Conservation (phyloP, 2,329 filamentous ascomycete genomes). For the Leptographium flavum region DNA sequence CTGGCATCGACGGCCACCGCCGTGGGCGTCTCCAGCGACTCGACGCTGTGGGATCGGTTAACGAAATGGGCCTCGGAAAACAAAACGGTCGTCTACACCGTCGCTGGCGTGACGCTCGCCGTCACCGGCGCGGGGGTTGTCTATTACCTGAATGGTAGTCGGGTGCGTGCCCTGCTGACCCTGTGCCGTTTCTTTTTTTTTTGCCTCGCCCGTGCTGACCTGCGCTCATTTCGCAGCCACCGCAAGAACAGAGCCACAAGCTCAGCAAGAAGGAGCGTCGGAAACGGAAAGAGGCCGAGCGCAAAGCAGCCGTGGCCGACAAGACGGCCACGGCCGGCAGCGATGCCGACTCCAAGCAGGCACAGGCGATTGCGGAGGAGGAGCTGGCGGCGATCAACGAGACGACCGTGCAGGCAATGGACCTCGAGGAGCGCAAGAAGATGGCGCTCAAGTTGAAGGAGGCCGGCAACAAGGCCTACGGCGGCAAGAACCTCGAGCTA, state of each 20-base stretch:
- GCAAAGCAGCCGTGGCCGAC: slow-evolving; percentile 39
- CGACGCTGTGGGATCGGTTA: slow-evolving; percentile 77
- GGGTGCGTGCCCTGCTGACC: slow-evolving; percentile 32
- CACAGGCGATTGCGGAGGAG: slow-evolving; percentile 37
- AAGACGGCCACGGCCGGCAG: slow-evolving; percentile 24
- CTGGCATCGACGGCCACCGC: slow-evolving; percentile 24
- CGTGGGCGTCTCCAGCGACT: slow-evolving; percentile 39
- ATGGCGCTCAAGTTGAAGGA: slow-evolving; percentile 88
- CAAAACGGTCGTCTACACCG: slow-evolving; percentile 89
- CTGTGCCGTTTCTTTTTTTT: slow-evolving; percentile 2
- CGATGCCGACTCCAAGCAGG: slow-evolving; percentile 20
- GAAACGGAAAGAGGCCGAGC: slow-evolving; percentile 69
- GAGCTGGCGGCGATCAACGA: slow-evolving; percentile 57
- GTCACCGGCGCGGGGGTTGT: slow-evolving; percentile 83
- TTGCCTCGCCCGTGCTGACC: background rate
- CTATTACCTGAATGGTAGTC: slow-evolving; percentile 65
- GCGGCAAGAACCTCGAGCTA: slow-evolving; percentile 80
- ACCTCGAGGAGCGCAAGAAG: slow-evolving; percentile 60
- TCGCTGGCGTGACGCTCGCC: slow-evolving; percentile 85
- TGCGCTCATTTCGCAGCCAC: background rate
- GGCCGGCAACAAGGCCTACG: slow-evolving; percentile 91
- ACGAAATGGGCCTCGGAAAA: slow-evolving; percentile 89
- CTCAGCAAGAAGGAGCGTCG: slow-evolving; percentile 80
- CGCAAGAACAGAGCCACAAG: slow-evolving; percentile 36
- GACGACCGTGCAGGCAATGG: slow-evolving; percentile 34